Conservation (phyloP, 805 yeast species). For the Pichia paraexigua region DNA sequence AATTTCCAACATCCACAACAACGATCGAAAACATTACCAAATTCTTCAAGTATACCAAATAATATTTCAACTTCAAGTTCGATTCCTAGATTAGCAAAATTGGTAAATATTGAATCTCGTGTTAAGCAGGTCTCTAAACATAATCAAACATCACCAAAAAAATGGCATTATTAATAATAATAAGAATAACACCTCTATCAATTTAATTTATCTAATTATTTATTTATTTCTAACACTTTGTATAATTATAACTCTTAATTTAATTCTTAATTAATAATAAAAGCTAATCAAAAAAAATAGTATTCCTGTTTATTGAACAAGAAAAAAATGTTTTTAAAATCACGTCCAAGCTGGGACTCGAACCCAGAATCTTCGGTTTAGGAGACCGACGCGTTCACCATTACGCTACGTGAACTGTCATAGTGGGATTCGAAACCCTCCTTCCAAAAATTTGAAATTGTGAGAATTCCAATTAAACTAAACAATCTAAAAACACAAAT, state of each 20-base stretch:
- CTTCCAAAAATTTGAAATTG: not conserved
- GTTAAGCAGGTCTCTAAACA: constrained; percentile 1
- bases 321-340: not conserved
- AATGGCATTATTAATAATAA: constrained; percentile 3
- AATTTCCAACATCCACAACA: not conserved
- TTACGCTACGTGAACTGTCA: constrained; percentile 23
- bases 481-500: constrained; percentile 3
- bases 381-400: constrained; percentile 14
- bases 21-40: not conserved
- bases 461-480: constrained; percentile 1
- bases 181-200: too few species aligned
- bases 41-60: not conserved
- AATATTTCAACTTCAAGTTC: constrained; percentile 4
- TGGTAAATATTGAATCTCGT: constrained; percentile 9
- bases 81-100: constrained; percentile 12
- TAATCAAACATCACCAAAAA: not conserved
- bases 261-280: too few species aligned
- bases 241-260: too few species aligned
- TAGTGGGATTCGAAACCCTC: constrained; percentile 5
- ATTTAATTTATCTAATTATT: not conserved
- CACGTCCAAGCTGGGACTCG: constrained; percentile 15
- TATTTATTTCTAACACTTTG: not conserved
- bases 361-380: constrained; percentile 14
- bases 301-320: not conserved
- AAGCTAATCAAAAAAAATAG: not conserved